A percentile compares a stretch with the other conserved stretches of the same genome.
Evolutionary conservation across 345 rosid genomes (phyloP).

Genomic region (Excoecaria agallocha): DNA sequence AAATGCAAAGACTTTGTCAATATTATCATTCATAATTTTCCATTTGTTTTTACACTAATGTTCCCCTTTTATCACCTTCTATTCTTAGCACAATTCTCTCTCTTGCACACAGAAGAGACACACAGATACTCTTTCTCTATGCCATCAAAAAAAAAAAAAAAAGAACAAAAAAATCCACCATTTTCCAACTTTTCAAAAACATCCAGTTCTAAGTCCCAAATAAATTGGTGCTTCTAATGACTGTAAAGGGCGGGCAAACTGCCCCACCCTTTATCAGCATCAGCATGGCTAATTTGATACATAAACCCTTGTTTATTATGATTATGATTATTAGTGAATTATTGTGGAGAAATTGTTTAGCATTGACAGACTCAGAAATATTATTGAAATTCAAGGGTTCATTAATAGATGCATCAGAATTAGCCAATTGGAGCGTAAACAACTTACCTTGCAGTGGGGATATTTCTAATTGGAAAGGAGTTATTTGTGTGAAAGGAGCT

Average conservation of each 20-base stretch:
- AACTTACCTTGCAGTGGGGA: slow-evolving; percentile 36
- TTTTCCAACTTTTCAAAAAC: not conserved
- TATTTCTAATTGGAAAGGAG: slow-evolving; percentile 55
- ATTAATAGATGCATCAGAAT: slow-evolving; percentile 27
- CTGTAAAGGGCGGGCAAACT: slow-evolving; percentile 61
- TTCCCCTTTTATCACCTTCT: not conserved
- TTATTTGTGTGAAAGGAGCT: slow-evolving; percentile 40
- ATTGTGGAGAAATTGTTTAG: slow-evolving; percentile 6
- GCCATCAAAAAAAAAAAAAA: slow-evolving; percentile 41
- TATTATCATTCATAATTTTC: not conserved
- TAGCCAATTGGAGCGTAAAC: slow-evolving; percentile 45
- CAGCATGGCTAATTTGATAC: slow-evolving; percentile 12
- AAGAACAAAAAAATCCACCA: slow-evolving; percentile 13
- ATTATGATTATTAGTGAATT: slow-evolving; percentile 6
- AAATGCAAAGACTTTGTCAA: slow-evolving; percentile 21
- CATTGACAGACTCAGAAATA: slow-evolving; percentile 39
- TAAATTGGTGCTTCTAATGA: slow-evolving; percentile 31
- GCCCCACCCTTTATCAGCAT: slow-evolving; percentile 28
- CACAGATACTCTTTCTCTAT: not conserved
- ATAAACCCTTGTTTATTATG: not conserved
- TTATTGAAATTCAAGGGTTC: slow-evolving; percentile 64
- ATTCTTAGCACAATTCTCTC: slow-evolving; percentile 30
- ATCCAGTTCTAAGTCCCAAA: not conserved
- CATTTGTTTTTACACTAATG: not conserved
- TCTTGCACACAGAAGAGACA: not conserved